Evolutionary conservation across 176 grass and related monocot genomes (phyloP), one percentile per base, ranked within the genome.

Genomic region (Rhipidocladum racemiflorum): DNA sequence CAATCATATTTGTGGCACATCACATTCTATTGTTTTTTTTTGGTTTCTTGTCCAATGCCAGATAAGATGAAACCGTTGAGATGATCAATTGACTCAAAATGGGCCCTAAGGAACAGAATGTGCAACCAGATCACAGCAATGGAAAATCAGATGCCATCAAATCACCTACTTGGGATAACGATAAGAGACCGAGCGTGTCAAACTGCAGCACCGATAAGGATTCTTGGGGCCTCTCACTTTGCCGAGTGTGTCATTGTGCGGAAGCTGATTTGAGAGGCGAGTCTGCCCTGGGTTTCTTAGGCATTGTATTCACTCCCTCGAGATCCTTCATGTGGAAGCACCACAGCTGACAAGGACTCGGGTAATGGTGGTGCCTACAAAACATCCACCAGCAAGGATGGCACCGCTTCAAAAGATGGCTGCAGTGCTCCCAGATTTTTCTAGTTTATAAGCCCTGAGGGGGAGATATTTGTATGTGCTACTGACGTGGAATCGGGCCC

Each of bases 211-310:
- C 82, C 0, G 95, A 98, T 21, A 84, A 71, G 18, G 92, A 98
- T 84, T 85, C 40, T 0, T n/a, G n/a, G n/a, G 74, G 63, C 85
- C 84, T 87, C 9, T 20, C 65, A 24, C 36, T 95, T 57, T 98
- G 95, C 82, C 86, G 95, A 18, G 92, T 98, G 38, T 98, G 95
- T 42, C 95, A 98, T 35, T 93, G 90, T 45, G 78, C 71, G 32
- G 95, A 98, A 64, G 72, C 90, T 51, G 95, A 98, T 69, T 68
- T 86, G 15, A 87, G 90, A 72, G 95, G 95, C 40, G 65, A 95
- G 13, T 86, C 88, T 4, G 92, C 95, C 23, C 84, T 98, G 2
- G 79, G 75, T 40, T 93, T 95, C 43, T 62, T 98, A 76, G 88
- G 90, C 69, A 95, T 98, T 16, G 11, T 77, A 4, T n/a, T 82